Conservation (phyloP, 257 asterid genomes). For the Gardenia jasminoides region DNA sequence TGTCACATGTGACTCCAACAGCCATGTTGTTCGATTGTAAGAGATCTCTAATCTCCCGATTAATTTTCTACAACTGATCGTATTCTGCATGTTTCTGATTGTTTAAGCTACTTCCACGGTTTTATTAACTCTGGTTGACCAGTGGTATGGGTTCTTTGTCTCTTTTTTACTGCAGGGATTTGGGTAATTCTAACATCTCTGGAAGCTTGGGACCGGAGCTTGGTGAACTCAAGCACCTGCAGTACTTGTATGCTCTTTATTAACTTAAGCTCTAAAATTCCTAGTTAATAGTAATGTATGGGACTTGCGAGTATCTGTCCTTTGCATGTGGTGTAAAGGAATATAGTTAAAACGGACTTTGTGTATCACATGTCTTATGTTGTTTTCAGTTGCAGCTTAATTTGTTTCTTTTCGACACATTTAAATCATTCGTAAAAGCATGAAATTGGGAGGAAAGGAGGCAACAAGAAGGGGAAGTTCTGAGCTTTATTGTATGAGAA, state of each 20-base stretch:
- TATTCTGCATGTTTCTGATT: neutral
- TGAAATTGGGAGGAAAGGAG: neutral
- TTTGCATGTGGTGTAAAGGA: conserved; percentile 1
- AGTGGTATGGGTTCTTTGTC: neutral
- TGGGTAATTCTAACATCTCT: conserved; percentile 90
- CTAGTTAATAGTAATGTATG: neutral
- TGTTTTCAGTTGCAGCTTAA: conserved; percentile 3
- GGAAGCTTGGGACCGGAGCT: conserved; percentile 85
- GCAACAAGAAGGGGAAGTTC: neutral
- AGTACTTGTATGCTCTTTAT: conserved; percentile 53
- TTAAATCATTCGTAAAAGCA: neutral
- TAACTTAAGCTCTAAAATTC: conserved; percentile 11
- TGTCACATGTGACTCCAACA: conserved; percentile 73
- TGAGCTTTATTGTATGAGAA: neutral
- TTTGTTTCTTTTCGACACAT: conserved; percentile 5
- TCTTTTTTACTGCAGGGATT: conserved; percentile 47
- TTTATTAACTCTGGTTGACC: neutral
- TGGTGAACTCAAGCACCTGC: conserved; percentile 81
- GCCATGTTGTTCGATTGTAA: conserved; percentile 85
- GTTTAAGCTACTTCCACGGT: neutral
- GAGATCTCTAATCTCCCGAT: conserved; percentile 10
- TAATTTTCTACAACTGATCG: neutral
- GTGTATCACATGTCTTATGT: conserved; percentile 17
- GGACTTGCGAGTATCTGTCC: neutral
- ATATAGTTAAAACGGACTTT: neutral